Evolutionary conservation across 2,329 filamentous ascomycete genomes (phyloP), one percentile per base, ranked within the genome.

Genomic region (Pseudogymnoascus sp.): DNA sequence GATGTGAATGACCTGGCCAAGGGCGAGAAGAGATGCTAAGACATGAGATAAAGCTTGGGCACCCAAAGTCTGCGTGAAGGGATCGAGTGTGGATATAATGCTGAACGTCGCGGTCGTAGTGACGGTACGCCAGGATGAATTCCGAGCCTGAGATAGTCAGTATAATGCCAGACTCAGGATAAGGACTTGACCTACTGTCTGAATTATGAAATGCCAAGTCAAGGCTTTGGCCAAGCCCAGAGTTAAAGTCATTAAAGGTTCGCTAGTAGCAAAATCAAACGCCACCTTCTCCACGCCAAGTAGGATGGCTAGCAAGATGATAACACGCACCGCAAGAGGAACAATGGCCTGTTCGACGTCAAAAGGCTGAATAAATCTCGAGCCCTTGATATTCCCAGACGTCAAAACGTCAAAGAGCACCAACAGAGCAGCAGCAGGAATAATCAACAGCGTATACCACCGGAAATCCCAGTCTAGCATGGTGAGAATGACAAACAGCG

Each of bases 191-290:
- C 73, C 4, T 66, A 78, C 75, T 6, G 70, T 65, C 46, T 71
- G 69, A 2, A 74, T 70, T 0, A 66, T 68, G 28, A 74, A 77
- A 61, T 70, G 75, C 76, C 77, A 79, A 2, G 71, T 67, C 0
- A 69, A 63, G 0, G 73, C 72, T 22, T 78, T 78, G 0, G 66
- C 53, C 0, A 71, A 22, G 0, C 72, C 75, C 1, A 75, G 40
- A 0, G 66, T 12, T 0, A 76, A 6, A 0, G 66, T 66, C 1
- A 66, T 37, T 2, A 64, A 35, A 8, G 70, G 4, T 0, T 66
- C 43, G 2, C 61, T 65, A 3, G 62, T 64, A 0, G 68, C 68
- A 1, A 72, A 65, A 0, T 73, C 75, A 26, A 73, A 66, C 0
- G 68, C 12, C 2, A 69, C 24, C 0, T 53, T 53, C 41, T 76